These are phyloP conservation scores for Phytophthora kernoviae DNA, from an alignment of 352 stramenopile genomes.

Conservation along the genomic window DNA sequence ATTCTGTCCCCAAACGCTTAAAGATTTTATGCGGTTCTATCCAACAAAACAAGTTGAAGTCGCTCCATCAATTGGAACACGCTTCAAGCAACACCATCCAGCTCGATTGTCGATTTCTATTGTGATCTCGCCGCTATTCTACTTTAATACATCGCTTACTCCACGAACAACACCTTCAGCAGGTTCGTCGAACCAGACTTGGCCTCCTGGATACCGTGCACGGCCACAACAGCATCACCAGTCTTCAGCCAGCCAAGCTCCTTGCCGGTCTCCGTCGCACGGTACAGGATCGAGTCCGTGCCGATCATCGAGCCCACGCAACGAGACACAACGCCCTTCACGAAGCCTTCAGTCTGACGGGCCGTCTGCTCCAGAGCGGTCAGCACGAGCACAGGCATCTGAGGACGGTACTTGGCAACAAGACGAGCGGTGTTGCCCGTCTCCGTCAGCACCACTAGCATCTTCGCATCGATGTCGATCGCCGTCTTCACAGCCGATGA, in stretches of 20 bases:
- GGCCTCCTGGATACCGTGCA: slow-evolving; percentile 89
- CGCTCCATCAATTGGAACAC: too few species aligned
- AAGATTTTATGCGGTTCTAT: too few species aligned
- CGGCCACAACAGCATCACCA: slow-evolving; percentile 84
- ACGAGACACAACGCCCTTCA: slow-evolving; percentile 57
- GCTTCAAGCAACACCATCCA: too few species aligned
- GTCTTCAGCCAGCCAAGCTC: slow-evolving; percentile 84
- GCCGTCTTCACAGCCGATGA: slow-evolving; percentile 97
- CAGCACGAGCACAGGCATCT: slow-evolving; percentile 54
- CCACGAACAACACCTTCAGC: slow-evolving; percentile 85
- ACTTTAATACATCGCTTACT: slow-evolving; percentile 35
- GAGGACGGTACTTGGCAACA: slow-evolving; percentile 94
- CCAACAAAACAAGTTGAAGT: too few species aligned
- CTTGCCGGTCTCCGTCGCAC: slow-evolving; percentile 82
- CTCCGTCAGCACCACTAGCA: slow-evolving; percentile 97
- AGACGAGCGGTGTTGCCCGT: slow-evolving; percentile 92
- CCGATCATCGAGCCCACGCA: slow-evolving; percentile 85
- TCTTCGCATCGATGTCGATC: slow-evolving; percentile 95
- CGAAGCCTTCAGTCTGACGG: slow-evolving; percentile 55
- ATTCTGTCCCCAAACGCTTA: too few species aligned
- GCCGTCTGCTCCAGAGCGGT: slow-evolving; percentile 69
- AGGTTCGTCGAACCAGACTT: slow-evolving; percentile 88
- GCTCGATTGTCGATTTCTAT: background rate
- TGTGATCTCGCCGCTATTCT: background rate
- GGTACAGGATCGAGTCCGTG: slow-evolving; percentile 88